These are phyloP conservation scores for Claviceps digitariae DNA, from an alignment of 2,329 filamentous ascomycete genomes.

Conservation along the genomic window DNA sequence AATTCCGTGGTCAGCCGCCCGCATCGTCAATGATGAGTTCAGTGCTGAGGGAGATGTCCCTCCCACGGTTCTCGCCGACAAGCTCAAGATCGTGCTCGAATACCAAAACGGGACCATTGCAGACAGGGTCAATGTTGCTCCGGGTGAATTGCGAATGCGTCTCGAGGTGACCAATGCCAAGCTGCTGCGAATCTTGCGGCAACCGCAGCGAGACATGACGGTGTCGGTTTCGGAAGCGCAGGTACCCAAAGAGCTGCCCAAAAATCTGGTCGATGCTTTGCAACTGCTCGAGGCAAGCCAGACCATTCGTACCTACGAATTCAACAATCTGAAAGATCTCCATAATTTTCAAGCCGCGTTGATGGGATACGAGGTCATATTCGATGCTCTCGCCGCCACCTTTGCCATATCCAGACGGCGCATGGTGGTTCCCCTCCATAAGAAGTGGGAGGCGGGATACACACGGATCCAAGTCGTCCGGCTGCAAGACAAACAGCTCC, in stretches of 20 bases:
- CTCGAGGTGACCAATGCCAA: slow-evolving; percentile 49
- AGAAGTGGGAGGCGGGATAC: slow-evolving; percentile 78
- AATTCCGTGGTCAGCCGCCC: slow-evolving; percentile 51
- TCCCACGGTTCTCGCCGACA: slow-evolving; percentile 62
- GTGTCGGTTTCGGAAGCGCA: slow-evolving; percentile 59
- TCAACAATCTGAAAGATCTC: slow-evolving; percentile 52
- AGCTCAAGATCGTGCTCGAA: slow-evolving; percentile 60
- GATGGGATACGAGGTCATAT: slow-evolving; percentile 67
- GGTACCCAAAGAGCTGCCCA: slow-evolving; percentile 45
- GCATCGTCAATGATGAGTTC: slow-evolving; percentile 60
- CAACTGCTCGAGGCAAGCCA: slow-evolving; percentile 41
- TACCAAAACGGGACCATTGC: slow-evolving; percentile 66
- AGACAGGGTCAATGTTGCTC: slow-evolving; percentile 69
- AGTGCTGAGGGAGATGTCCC: slow-evolving; percentile 44
- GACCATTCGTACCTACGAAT: slow-evolving; percentile 61
- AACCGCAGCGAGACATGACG: slow-evolving; percentile 64
- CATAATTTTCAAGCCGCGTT: slow-evolving; percentile 68
- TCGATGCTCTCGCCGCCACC: slow-evolving; percentile 55
- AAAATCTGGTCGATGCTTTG: slow-evolving; percentile 50
- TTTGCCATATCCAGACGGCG: slow-evolving; percentile 73
- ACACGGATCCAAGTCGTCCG: slow-evolving; percentile 67
- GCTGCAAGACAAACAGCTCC: slow-evolving; percentile 57
- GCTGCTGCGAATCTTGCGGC: slow-evolving; percentile 53
- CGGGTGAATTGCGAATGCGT: slow-evolving; percentile 57
- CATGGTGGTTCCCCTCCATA: slow-evolving; percentile 87